phyloP scores from a whole-genome alignment of 2,329 filamentous ascomycete genomes.

The Dactylellina drechsleri region DNA sequence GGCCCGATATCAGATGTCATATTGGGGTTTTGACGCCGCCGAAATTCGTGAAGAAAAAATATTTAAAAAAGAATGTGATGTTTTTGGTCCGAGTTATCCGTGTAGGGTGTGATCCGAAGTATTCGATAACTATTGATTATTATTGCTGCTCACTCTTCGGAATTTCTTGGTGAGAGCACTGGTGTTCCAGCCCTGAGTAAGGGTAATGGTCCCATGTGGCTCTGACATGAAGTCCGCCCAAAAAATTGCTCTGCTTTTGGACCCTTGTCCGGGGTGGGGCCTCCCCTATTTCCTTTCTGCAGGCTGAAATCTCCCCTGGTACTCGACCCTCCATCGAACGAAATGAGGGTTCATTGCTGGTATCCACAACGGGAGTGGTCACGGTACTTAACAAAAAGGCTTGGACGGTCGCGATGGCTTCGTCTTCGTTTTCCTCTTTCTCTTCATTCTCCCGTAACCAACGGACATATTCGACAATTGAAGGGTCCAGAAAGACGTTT shows the following conservation, averaged over 20 bases:
- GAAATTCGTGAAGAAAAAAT: neutral
- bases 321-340: slow-evolving; percentile 12
- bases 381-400: slow-evolving; percentile 54
- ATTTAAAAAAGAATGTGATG: slow-evolving; percentile 10
- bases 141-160: neutral
- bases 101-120: neutral
- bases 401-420: slow-evolving; percentile 46
- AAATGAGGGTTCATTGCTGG: slow-evolving; percentile 41
- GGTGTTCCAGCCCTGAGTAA: neutral
- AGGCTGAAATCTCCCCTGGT: slow-evolving; percentile 51
- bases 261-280: slow-evolving; percentile 18
- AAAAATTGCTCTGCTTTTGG: slow-evolving; percentile 19
- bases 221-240: slow-evolving; percentile 17
- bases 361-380: slow-evolving; percentile 1
- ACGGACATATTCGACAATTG: slow-evolving; percentile 51
- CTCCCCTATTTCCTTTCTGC: slow-evolving; percentile 43
- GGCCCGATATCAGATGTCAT: no score
- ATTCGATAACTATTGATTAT: neutral
- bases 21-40: neutral
- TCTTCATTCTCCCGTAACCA: slow-evolving; percentile 33
- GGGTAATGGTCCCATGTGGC: slow-evolving; percentile 34
- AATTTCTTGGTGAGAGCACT: neutral
- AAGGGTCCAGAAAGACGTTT: slow-evolving; percentile 34
- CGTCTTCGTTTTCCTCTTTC: slow-evolving; percentile 35
- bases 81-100: slow-evolving; percentile 40